Evolutionary conservation across 2,329 filamentous ascomycete species (phyloP).

Genomic region (Truncatella angustata): DNA sequence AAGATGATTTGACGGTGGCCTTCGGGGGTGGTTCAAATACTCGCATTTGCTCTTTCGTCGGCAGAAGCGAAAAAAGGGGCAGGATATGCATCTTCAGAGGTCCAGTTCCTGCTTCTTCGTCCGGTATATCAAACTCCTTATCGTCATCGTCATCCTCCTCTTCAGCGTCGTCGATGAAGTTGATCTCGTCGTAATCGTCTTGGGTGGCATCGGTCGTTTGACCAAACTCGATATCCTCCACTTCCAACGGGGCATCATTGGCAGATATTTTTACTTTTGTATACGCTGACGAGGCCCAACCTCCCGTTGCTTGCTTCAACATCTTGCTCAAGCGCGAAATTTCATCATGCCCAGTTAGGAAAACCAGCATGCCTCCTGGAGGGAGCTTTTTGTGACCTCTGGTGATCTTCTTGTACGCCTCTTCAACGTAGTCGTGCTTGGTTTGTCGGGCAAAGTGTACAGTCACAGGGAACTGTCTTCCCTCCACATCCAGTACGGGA

Average conservation of each 20-base stretch:
- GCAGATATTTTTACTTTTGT: slow-evolving; percentile 74
- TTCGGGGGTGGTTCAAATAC: slow-evolving; percentile 87
- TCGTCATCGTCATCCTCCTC: slow-evolving; percentile 63
- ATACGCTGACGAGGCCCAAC: slow-evolving; percentile 53
- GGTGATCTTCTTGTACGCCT: slow-evolving; percentile 83
- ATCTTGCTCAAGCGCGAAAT: slow-evolving; percentile 80
- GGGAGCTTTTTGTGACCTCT: slow-evolving; percentile 88
- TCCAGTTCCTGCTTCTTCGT: slow-evolving; percentile 62
- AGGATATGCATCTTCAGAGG: slow-evolving; percentile 79
- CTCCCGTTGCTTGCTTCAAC: slow-evolving; percentile 66
- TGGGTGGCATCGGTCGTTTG: slow-evolving; percentile 67
- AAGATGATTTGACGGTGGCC: slow-evolving; percentile 83
- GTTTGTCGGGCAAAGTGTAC: slow-evolving; percentile 85
- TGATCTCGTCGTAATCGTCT: slow-evolving; percentile 54
- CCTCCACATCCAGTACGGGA: slow-evolving; percentile 85
- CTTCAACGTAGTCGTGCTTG: slow-evolving; percentile 83
- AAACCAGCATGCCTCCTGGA: slow-evolving; percentile 87
- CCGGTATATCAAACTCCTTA: slow-evolving; percentile 66
- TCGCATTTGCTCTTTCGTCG: slow-evolving; percentile 84
- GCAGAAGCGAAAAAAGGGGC: slow-evolving; percentile 90
- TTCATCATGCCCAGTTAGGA: slow-evolving; percentile 90
- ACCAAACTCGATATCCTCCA: slow-evolving; percentile 84
- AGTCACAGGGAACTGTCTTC: slow-evolving; percentile 86
- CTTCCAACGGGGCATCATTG: slow-evolving; percentile 74
- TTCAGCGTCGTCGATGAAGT: slow-evolving; percentile 48